These are phyloP conservation scores for Brassica balearica DNA, from an alignment of 441 rosid genomes.

Conservation along the genomic window DNA sequence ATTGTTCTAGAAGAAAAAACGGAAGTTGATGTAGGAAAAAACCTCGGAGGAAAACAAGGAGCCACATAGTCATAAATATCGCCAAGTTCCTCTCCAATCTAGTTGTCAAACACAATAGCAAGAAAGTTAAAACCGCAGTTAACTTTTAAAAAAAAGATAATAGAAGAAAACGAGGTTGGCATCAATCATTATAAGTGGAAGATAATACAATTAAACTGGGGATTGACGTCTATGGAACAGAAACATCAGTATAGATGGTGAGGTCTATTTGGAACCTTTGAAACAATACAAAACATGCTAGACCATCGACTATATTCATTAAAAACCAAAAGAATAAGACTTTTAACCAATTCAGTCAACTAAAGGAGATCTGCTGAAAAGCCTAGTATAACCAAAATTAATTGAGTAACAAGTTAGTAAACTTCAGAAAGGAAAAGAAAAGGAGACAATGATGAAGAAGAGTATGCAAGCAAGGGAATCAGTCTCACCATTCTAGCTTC, in stretches of 20 bases:
- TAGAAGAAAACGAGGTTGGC: slow-evolving; percentile 11
- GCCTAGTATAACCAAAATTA: slow-evolving; percentile 14
- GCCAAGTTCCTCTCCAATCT: slow-evolving; percentile 99
- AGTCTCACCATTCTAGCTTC: slow-evolving; percentile 81
- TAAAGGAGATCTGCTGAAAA: slow-evolving; percentile 17
- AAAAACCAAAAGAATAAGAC: neutral
- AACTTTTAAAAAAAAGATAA: neutral
- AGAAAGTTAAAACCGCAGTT: slow-evolving; percentile 10
- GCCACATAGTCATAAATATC: slow-evolving; percentile 98
- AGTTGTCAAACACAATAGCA: slow-evolving; percentile 35
- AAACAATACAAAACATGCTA: slow-evolving; percentile 12
- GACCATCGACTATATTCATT: slow-evolving; percentile 25
- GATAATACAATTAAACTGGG: slow-evolving; percentile 10
- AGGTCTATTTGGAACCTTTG: slow-evolving; percentile 3
- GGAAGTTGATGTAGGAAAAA: slow-evolving; percentile 29
- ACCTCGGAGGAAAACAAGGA: slow-evolving; percentile 99
- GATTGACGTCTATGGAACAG: slow-evolving; percentile 16
- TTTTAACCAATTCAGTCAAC: slow-evolving; percentile 5
- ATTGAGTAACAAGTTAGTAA: slow-evolving; percentile 29
- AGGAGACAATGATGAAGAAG: slow-evolving; percentile 26
- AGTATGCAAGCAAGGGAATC: slow-evolving; percentile 31
- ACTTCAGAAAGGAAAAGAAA: slow-evolving; percentile 24
- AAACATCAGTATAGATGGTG: neutral
- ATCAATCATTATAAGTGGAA: slow-evolving; percentile 18
- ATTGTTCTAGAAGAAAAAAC: slow-evolving; percentile 7